These are phyloP conservation scores for Pugionium dolabratum DNA, from an alignment of 345 rosid species.

Conservation along the genomic window DNA sequence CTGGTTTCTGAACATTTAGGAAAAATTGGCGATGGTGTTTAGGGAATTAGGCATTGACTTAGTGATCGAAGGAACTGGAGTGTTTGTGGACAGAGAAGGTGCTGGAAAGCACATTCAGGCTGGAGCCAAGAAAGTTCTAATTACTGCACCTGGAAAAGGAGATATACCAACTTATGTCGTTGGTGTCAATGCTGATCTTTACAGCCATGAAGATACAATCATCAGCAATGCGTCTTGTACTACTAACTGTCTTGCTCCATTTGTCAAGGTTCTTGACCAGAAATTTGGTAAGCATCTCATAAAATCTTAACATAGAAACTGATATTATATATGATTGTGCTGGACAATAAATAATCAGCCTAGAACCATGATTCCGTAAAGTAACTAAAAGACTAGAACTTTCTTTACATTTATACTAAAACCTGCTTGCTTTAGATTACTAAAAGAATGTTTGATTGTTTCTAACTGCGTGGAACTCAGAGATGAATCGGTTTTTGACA, in stretches of 20 bases:
- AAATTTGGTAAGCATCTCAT: constrained; percentile 65
- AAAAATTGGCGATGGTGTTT: constrained; percentile 21
- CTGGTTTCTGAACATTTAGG: neutral
- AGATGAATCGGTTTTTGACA: neutral
- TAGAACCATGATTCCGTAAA: neutral
- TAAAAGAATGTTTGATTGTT: neutral
- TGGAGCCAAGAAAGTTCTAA: constrained; percentile 95
- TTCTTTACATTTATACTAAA: neutral
- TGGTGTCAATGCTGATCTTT: constrained; percentile 86
- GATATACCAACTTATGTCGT: constrained; percentile 96
- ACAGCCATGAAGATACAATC: constrained; percentile 71
- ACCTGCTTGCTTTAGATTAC: neutral
- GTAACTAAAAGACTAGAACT: neutral
- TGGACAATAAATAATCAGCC: neutral
- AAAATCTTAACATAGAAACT: neutral
- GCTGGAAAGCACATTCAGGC: constrained; percentile 94
- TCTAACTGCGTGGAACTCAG: neutral
- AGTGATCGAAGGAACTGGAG: constrained; percentile 97
- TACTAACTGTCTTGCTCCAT: constrained; percentile 99
- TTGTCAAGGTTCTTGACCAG: constrained; percentile 98
- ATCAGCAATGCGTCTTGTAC: constrained; percentile 99
- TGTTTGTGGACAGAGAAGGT: constrained; percentile 92
- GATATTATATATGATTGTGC: no score
- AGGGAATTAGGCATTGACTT: constrained; percentile 87
- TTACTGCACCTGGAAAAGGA: constrained; percentile 97